phyloP scores from a whole-genome alignment of 2,329 filamentous ascomycete genomes.

The Fusarium clavum region DNA sequence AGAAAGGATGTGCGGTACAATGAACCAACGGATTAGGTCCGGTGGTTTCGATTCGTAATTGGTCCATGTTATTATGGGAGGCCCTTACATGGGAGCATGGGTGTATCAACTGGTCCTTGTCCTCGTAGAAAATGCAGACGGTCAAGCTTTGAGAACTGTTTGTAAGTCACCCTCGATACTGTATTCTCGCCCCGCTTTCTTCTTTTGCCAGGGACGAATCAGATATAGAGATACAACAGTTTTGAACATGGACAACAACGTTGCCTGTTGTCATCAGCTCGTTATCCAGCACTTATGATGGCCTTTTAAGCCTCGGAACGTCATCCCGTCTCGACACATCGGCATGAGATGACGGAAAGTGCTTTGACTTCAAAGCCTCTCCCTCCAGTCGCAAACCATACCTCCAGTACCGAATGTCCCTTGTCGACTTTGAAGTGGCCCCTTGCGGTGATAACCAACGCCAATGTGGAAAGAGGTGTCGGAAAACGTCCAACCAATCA shows the following conservation, averaged over 20 bases:
- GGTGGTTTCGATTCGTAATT: neutral
- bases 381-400: neutral
- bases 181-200: neutral
- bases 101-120: neutral
- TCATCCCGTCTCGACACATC: constrained; percentile 9
- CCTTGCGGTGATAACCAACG: neutral
- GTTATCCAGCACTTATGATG: too few species aligned
- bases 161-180: constrained; percentile 1
- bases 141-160: neutral
- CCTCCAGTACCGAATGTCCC: neutral
- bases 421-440: neutral
- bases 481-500: neutral
- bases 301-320: neutral
- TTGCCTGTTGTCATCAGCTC: neutral
- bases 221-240: neutral
- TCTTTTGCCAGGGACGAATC: neutral
- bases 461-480: neutral
- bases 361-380: neutral
- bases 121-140: neutral
- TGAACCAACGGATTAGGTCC: constrained; percentile 2
- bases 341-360: neutral
- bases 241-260: neutral
- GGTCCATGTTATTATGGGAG: neutral
- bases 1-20: neutral
- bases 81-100: neutral